These are phyloP conservation scores for Amniculicola lignicola DNA, from an alignment of 495 filamentous ascomycete genomes.

Conservation along the genomic window DNA sequence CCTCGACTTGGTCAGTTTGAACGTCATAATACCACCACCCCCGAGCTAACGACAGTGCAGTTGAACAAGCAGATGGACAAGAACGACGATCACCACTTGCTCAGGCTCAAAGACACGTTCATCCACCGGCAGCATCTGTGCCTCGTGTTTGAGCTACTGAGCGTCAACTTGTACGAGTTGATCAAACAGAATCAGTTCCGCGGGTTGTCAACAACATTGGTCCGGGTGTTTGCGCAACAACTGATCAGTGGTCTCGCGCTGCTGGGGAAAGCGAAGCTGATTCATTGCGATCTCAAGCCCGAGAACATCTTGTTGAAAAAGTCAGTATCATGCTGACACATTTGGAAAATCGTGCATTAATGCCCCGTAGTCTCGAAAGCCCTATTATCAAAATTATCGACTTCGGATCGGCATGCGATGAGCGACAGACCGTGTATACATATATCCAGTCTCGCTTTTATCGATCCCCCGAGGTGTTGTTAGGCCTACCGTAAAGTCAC, in stretches of 20 bases:
- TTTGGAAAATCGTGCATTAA: slow-evolving; percentile 30
- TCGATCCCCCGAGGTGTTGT: slow-evolving; percentile 90
- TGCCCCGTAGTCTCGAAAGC: slow-evolving; percentile 71
- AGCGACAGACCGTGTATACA: slow-evolving; percentile 97
- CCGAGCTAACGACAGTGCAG: too few relatives aligned
- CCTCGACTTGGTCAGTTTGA: slow-evolving; percentile 76
- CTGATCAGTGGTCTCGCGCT: slow-evolving; percentile 87
- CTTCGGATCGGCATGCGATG: slow-evolving; percentile 98
- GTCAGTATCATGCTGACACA: slow-evolving; percentile 44
- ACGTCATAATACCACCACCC: too few relatives aligned
- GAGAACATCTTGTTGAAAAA: slow-evolving; percentile 99
- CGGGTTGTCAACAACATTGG: slow-evolving; percentile 93
- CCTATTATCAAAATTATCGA: slow-evolving; percentile 99
- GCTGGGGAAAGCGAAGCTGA: slow-evolving; percentile 92
- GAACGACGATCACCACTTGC: slow-evolving; percentile 96
- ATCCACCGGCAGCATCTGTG: slow-evolving; percentile 98
- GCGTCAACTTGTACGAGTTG: slow-evolving; percentile 96
- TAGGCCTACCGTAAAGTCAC: slow-evolving; percentile 72
- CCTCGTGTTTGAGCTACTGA: slow-evolving; percentile 93
- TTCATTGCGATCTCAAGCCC: slow-evolving; percentile 98
- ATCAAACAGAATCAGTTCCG: slow-evolving; percentile 99
- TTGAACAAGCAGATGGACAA: slow-evolving; percentile 98
- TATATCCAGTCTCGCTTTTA: slow-evolving; percentile 99
- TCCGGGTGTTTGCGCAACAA: slow-evolving; percentile 97
- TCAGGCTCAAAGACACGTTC: slow-evolving; percentile 96